Percentiles rank a stretch among this genome's conserved stretches.
phyloP scores from a whole-genome alignment of 495 filamentous ascomycete species.

The Penicillium argentinense region DNA sequence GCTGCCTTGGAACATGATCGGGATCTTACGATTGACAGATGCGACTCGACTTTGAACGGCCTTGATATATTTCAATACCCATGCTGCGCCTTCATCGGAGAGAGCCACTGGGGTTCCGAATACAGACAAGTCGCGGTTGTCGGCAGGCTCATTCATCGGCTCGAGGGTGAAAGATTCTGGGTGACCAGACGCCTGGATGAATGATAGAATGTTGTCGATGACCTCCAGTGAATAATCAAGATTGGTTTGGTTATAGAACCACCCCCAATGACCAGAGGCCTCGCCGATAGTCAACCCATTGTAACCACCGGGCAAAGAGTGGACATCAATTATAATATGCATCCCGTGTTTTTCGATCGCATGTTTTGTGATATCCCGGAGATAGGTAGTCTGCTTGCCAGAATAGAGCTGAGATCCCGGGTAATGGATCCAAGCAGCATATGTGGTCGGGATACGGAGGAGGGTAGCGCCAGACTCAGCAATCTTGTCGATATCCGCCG shows the following conservation, averaged over 20 bases:
- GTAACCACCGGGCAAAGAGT: slow-evolving; percentile 27
- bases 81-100: slow-evolving; percentile 22
- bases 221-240: slow-evolving; percentile 26
- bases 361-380: slow-evolving; percentile 24
- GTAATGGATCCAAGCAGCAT: slow-evolving; percentile 21
- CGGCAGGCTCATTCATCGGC: slow-evolving; percentile 33
- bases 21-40: slow-evolving; percentile 18
- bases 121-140: slow-evolving; percentile 24
- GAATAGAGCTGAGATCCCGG: slow-evolving; percentile 31
- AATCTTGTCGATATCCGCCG: slow-evolving; percentile 27
- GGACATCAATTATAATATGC: slow-evolving; percentile 29
- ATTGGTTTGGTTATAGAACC: slow-evolving; percentile 29
- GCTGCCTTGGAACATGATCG: slow-evolving; percentile 32
- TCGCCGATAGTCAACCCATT: slow-evolving; percentile 28
- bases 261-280: slow-evolving; percentile 22
- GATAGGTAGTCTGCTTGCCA: slow-evolving; percentile 23
- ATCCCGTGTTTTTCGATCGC: slow-evolving; percentile 27
- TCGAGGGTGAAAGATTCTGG: slow-evolving; percentile 28
- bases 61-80: slow-evolving; percentile 28
- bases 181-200: slow-evolving; percentile 23
- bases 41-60: slow-evolving; percentile 22
- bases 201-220: slow-evolving; percentile 26
- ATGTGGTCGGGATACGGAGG: slow-evolving; percentile 13
- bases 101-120: slow-evolving; percentile 33
- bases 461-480: slow-evolving; percentile 6